Conservation (phyloP, 352 stramenopile species). For the Phytophthora pistaciae region DNA sequence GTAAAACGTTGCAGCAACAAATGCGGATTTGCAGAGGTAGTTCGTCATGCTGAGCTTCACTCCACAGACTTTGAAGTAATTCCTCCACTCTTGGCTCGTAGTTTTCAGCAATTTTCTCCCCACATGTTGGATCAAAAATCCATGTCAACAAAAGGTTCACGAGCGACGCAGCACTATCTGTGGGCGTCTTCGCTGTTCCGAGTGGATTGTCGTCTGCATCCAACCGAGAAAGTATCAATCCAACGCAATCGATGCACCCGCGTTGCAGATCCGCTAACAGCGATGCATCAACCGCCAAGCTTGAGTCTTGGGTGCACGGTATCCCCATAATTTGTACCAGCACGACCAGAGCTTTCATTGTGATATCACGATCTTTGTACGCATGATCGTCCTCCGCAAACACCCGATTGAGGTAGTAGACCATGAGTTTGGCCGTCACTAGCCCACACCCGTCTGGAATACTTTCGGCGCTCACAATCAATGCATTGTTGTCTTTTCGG, state of each 20-base stretch:
- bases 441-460: constrained; percentile 50
- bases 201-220: constrained; percentile 3
- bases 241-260: constrained; percentile 76
- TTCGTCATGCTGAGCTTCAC: constrained; percentile 7
- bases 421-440: constrained; percentile 72
- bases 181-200: background rate
- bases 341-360: constrained; percentile 38
- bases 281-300: constrained; percentile 28
- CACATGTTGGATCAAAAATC: constrained; percentile 35
- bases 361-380: constrained; percentile 27
- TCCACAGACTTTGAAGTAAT: constrained; percentile 26
- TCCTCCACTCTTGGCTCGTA: constrained; percentile 21
- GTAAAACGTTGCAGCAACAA: constrained; percentile 71
- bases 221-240: constrained; percentile 50
- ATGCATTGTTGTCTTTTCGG: constrained; percentile 1
- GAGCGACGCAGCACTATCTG: constrained; percentile 21
- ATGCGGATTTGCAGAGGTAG: constrained; percentile 60
- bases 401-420: constrained; percentile 83
- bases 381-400: constrained; percentile 50
- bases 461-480: constrained; percentile 22
- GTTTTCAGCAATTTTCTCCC: constrained; percentile 1
- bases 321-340: constrained; percentile 66
- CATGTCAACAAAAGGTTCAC: constrained; percentile 47
- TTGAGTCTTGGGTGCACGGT: constrained; percentile 27
- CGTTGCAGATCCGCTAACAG: constrained; percentile 70